Evolutionary conservation across 495 filamentous ascomycete genomes (phyloP).

Genomic region (Penicillium canariense): DNA sequence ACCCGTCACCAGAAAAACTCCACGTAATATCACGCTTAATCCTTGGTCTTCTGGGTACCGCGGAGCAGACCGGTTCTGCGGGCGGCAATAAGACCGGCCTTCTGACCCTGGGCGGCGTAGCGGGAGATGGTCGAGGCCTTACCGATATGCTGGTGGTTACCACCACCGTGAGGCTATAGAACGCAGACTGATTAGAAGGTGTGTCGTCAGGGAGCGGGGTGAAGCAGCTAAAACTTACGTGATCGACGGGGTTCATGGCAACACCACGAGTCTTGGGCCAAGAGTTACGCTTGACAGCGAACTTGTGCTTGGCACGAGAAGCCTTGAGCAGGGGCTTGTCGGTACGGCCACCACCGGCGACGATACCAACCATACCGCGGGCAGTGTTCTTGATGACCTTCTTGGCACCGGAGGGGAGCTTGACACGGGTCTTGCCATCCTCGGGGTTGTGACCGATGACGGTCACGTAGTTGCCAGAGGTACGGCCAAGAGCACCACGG

Average conservation of each 20-base stretch:
- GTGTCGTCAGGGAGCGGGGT: neutral
- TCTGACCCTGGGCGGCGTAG: slow-evolving; percentile 97
- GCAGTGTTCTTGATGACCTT: slow-evolving; percentile 91
- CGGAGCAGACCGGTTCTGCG: slow-evolving; percentile 97
- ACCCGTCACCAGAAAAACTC: slow-evolving; percentile 51
- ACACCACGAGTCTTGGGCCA: slow-evolving; percentile 99
- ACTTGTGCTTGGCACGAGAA: slow-evolving; percentile 98
- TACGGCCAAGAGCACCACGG: slow-evolving; percentile 91
- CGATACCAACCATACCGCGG: slow-evolving; percentile 99
- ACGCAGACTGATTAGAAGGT: slow-evolving; percentile 29
- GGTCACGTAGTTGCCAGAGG: slow-evolving; percentile 98
- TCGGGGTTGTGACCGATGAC: slow-evolving; percentile 98
- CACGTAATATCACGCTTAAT: slow-evolving; percentile 50
- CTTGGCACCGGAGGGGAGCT: slow-evolving; percentile 98
- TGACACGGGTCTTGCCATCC: slow-evolving; percentile 98
- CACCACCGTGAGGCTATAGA: slow-evolving; percentile 91
- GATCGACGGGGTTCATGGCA: slow-evolving; percentile 99
- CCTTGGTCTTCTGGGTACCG: slow-evolving; percentile 99
- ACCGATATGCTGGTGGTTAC: slow-evolving; percentile 99
- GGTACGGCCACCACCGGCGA: slow-evolving; percentile 97
- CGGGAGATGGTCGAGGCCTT: slow-evolving; percentile 99
- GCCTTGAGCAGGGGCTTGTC: slow-evolving; percentile 99
- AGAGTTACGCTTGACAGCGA: slow-evolving; percentile 98
- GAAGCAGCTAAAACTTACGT: slow-evolving; percentile 54
- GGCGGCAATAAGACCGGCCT: slow-evolving; percentile 99